These are phyloP conservation scores for Postia placenta DNA, from an alignment of 768 basidiomycete species.

Conservation along the genomic window DNA sequence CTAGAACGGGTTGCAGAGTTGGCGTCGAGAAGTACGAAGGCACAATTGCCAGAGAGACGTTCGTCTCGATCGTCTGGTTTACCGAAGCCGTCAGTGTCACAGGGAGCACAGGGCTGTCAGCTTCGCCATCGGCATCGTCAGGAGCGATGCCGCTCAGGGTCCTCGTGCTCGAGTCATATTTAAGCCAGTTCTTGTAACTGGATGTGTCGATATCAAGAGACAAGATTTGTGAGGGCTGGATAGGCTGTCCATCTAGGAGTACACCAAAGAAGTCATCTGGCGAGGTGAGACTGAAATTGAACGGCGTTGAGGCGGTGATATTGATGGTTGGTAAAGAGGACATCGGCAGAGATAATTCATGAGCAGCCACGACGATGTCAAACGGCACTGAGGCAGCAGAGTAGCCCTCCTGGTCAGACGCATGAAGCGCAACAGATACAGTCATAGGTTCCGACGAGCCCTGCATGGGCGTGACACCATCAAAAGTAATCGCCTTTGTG, in stretches of 20 bases:
- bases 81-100: slow-evolving; percentile 56
- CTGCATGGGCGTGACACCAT: slow-evolving; percentile 66
- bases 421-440: slow-evolving; percentile 54
- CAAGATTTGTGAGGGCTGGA: slow-evolving; percentile 55
- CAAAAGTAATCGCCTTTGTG: slow-evolving; percentile 59
- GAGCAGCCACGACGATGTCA: slow-evolving; percentile 56
- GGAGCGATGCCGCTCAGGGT: slow-evolving; percentile 66
- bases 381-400: slow-evolving; percentile 56
- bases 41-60: slow-evolving; percentile 58
- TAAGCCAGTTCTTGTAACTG: slow-evolving; percentile 48
- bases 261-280: slow-evolving; percentile 58
- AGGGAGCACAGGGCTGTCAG: slow-evolving; percentile 38
- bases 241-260: slow-evolving; percentile 51
- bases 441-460: slow-evolving; percentile 32
- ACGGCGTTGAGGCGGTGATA: slow-evolving; percentile 49
- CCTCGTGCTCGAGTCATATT: slow-evolving; percentile 48
- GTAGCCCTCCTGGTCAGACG: slow-evolving; percentile 70
- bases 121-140: slow-evolving; percentile 27
- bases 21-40: slow-evolving; percentile 66
- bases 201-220: slow-evolving; percentile 54
- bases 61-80: slow-evolving; percentile 62
- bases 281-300: slow-evolving; percentile 47
- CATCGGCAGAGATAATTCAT: slow-evolving; percentile 53
- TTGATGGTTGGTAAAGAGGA: slow-evolving; percentile 60
- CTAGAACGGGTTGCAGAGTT: slow-evolving; percentile 50